A percentile compares a stretch with the other conserved stretches of the same genome.
Conservation (phyloP, 768 basidiomycete genomes). For the Suillus americanus region DNA sequence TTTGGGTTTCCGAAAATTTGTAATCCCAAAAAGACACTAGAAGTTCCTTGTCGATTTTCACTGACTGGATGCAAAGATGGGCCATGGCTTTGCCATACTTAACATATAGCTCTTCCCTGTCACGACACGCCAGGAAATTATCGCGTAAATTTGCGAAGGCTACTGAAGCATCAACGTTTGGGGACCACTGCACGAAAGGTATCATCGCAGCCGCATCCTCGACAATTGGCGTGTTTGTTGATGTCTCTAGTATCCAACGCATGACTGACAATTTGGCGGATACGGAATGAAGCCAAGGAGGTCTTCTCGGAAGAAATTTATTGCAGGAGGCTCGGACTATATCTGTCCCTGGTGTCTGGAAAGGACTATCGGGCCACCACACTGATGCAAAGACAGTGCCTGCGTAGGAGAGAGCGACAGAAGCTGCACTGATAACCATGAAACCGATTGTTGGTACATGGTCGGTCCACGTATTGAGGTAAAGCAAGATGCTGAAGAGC, state of each 20-base stretch:
- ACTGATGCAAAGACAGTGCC: not conserved
- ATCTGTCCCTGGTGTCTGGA: not conserved
- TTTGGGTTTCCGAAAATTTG: not conserved
- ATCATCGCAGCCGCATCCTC: not conserved
- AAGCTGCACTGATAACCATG: not conserved
- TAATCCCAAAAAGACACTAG: not conserved
- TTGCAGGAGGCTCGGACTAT: not conserved
- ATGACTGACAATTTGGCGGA: not conserved
- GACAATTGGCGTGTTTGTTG: not conserved
- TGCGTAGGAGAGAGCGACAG: not conserved
- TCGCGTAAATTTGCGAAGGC: not conserved
- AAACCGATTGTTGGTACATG: not conserved
- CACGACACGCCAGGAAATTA: not conserved
- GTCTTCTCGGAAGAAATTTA: not conserved
- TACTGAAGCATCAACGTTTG: not conserved
- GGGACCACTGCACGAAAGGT: not conserved
- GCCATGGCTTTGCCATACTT: not conserved
- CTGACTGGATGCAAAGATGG: not conserved
- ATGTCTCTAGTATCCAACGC: slow-evolving; percentile 20
- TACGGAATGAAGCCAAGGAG: not conserved
- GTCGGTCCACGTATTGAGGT: not conserved
- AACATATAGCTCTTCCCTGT: not conserved
- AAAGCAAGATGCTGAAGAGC: not conserved
- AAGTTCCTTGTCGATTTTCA: not conserved
- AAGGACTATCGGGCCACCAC: not conserved